Base-by-base conservation (phyloP, 2,329 filamentous ascomycete species). In the Celoporthe dispersa region DNA sequence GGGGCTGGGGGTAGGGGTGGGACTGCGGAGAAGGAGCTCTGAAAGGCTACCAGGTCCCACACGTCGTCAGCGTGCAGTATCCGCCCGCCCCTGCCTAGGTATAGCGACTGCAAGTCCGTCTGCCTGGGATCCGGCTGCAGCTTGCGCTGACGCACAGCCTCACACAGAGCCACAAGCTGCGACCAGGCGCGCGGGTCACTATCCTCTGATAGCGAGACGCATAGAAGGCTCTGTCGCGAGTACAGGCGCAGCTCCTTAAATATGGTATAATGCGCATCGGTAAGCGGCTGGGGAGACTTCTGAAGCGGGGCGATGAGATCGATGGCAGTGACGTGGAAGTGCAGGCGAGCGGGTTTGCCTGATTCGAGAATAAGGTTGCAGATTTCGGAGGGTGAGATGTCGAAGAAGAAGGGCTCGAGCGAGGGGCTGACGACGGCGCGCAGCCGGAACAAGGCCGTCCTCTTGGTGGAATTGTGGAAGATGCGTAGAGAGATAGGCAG, bases 41-140 rank as follows among this genome's bases (percentile, higher is more conserved):
- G 22, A 33, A 25, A 59, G 19, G 35, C 33, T 19, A 5, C 22
- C 39, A n/a, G 57, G 31, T 35, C 14, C 33, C 28, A 61, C 57
- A 61, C 31, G 11, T 66, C 51, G 7, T 55, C 53, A 9, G 41
- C 14, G 19, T 28, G 12, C 9, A 66, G 33, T 3, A 66, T 11
- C 51, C 51, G 64, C 31, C 64, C 64, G 4, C 64, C 64, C 33
- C 31, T 41, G 11, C 64, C 64, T 19, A 25, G 64, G 51, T 66
- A 66, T 9, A 66, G 64, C 16, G 64, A 59, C 14, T 41, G 33
- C 5, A 59, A 35, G 25, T 66, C 22, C n/a, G 64, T 55, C 64
- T 66, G 64, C n/a, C 5, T 6, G 22, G 64, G 64, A 16, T 66
- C 64, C 35, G 35, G 35, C 6, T 14, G 64, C 51, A 66, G 53